phyloP scores from a whole-genome alignment of 108 stramenopile species.

The Skeletonema tropicum region DNA sequence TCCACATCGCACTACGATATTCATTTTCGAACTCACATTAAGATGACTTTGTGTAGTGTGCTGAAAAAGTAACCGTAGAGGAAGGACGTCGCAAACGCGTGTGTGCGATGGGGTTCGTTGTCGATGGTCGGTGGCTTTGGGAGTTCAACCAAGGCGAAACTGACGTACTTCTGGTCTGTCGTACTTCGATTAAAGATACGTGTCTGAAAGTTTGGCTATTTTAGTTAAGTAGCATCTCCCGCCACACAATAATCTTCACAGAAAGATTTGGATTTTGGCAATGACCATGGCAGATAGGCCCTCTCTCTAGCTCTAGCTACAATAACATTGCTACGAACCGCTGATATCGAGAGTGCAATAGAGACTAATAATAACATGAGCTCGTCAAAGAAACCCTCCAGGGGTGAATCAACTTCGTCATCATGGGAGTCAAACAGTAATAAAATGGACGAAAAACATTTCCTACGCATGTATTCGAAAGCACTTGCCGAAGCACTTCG shows the following conservation, averaged over 20 bases:
- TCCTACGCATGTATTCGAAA: constrained; percentile 45
- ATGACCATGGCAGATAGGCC: too few species aligned
- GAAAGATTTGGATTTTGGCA: too few species aligned
- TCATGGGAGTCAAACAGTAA: not conserved
- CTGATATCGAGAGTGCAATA: too few species aligned
- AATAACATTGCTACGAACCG: too few species aligned
- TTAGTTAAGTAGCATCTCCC: too few species aligned
- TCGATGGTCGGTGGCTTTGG: not conserved
- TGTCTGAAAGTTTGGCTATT: too few species aligned
- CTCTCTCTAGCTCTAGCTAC: too few species aligned
- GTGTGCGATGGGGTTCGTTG: not conserved
- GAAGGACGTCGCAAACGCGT: not conserved
- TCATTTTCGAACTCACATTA: not conserved
- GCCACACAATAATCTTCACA: too few species aligned
- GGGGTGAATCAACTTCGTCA: not conserved
- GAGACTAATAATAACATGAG: too few species aligned
- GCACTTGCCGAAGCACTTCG: constrained; percentile 48
- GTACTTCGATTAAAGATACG: not conserved
- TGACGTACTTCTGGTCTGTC: not conserved
- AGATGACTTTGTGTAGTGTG: constrained; percentile 4
- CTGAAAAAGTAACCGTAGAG: not conserved
- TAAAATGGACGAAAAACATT: constrained; percentile 31
- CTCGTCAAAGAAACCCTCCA: not conserved
- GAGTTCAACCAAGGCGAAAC: constrained; percentile 1
- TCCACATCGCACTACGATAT: not conserved